phyloP scores from a whole-genome alignment of 805 yeast species.

The Sporopachydermia lactativora region DNA sequence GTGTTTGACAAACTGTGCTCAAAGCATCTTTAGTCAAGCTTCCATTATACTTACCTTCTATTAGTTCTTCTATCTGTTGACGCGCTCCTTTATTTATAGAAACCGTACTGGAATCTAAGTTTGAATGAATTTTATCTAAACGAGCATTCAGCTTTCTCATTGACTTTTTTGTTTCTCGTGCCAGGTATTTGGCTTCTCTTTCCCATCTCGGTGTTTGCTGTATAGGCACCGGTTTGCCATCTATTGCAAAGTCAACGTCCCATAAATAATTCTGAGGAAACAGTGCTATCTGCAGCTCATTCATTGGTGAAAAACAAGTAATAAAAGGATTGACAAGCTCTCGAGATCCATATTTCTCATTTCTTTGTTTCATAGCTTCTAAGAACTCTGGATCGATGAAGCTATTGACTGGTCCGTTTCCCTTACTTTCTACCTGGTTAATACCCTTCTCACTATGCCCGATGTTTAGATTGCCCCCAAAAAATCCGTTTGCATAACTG shows the following conservation, averaged over 20 bases:
- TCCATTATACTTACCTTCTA: slow-evolving; percentile 1
- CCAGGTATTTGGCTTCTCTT: slow-evolving; percentile 1
- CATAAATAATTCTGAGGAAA: slow-evolving; percentile 1
- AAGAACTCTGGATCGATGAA: slow-evolving; percentile 1
- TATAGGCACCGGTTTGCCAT: slow-evolving; percentile 1
- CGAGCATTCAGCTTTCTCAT: slow-evolving; percentile 1
- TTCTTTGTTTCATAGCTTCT: slow-evolving; percentile 1
- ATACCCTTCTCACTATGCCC: slow-evolving; percentile 1
- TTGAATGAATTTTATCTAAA: background rate
- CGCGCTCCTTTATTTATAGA: slow-evolving; percentile 1
- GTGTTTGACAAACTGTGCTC: slow-evolving; percentile 1
- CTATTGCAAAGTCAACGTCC: slow-evolving; percentile 1
- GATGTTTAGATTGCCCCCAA: slow-evolving; percentile 1
- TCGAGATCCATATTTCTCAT: slow-evolving; percentile 1
- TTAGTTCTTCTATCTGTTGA: slow-evolving; percentile 1
- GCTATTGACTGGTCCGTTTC: slow-evolving; percentile 1
- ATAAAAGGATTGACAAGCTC: slow-evolving; percentile 1
- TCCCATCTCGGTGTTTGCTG: slow-evolving; percentile 1
- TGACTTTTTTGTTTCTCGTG: slow-evolving; percentile 1
- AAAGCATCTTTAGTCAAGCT: slow-evolving; percentile 1
- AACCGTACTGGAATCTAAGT: slow-evolving; percentile 1
- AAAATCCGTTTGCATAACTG: background rate
- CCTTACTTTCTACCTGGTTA: slow-evolving; percentile 1
- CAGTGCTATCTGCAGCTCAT: slow-evolving; percentile 1
- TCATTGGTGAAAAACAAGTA: background rate